Conservation (phyloP, 148 eudicot species). For the Rhododendron williamsianum region DNA sequence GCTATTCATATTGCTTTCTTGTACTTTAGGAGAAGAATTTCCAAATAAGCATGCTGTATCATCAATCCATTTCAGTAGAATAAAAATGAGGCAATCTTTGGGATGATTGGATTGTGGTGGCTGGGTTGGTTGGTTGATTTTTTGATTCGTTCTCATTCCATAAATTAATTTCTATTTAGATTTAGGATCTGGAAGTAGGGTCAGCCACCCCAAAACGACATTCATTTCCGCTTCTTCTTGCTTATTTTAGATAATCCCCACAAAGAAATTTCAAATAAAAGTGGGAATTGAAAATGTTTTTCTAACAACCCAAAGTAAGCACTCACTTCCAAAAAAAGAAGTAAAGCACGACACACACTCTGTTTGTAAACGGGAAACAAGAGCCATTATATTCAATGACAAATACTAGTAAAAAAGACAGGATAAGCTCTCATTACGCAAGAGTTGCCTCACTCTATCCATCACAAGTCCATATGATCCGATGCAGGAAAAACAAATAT, state of each 20-base stretch:
- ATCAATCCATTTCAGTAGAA: constrained; percentile 46
- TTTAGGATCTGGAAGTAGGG: not conserved
- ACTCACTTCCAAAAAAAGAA: too few relatives aligned
- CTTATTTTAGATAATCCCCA: not conserved
- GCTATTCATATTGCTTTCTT: constrained; percentile 37
- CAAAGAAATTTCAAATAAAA: not conserved
- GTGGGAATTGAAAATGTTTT: not conserved
- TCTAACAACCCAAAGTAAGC: not conserved
- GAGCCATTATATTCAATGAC: too few relatives aligned
- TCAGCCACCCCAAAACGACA: not conserved
- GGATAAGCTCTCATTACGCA: not conserved
- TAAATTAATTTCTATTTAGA: not conserved
- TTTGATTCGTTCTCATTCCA: constrained; percentile 13
- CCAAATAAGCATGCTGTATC: constrained; percentile 50
- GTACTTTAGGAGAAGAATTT: constrained; percentile 32
- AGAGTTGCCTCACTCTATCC: not conserved
- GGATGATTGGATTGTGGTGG: constrained; percentile 27
- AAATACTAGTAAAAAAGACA: not conserved
- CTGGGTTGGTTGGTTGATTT: constrained; percentile 25
- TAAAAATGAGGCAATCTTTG: constrained; percentile 20
- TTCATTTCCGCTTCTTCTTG: not conserved
- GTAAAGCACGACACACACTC: not conserved
- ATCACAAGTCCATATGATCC: not conserved
- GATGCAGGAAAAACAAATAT: not conserved
- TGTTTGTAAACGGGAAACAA: not conserved